Conservation (phyloP, 23 red algal genomes). For the Gracilaria domingensis region DNA sequence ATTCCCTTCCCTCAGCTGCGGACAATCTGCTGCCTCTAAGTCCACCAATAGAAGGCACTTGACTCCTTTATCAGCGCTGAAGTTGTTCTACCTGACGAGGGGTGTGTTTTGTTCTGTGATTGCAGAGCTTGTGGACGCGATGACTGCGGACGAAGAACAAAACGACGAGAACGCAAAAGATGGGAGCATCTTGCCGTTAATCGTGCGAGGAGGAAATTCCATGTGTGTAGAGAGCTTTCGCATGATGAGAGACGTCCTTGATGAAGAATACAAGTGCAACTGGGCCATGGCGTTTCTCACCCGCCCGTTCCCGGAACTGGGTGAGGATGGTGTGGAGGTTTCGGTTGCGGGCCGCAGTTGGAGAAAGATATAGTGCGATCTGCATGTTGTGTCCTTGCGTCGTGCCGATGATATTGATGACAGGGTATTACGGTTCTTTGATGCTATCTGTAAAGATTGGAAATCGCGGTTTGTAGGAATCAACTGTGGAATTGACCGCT, state of each 20-base stretch:
- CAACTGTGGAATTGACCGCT: conserved; percentile 8
- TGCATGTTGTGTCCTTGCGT: conserved; percentile 9
- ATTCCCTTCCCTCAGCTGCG: not conserved
- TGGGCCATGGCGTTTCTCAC: conserved; percentile 14
- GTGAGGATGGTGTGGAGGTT: conserved; percentile 5
- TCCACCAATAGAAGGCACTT: no score
- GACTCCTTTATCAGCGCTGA: not conserved
- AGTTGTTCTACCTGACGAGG: conserved; percentile 10
- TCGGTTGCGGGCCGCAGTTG: not conserved
- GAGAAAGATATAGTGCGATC: not conserved
- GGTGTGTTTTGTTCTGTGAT: conserved; percentile 5
- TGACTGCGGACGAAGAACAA: not conserved
- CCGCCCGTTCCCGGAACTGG: conserved; percentile 8
- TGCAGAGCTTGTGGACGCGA: not conserved
- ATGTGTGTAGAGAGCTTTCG: conserved; percentile 5
- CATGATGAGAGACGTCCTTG: not conserved
- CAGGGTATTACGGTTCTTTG: not conserved
- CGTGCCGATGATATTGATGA: not conserved
- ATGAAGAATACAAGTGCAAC: not conserved
- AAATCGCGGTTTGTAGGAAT: not conserved
- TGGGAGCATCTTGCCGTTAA: not conserved
- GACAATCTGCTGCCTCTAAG: no score
- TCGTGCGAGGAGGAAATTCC: not conserved
- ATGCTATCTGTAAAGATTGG: conserved; percentile 13
- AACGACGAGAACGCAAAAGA: not conserved